phyloP scores from a whole-genome alignment of 805 yeast genomes.

The Nakazawaea populi region DNA sequence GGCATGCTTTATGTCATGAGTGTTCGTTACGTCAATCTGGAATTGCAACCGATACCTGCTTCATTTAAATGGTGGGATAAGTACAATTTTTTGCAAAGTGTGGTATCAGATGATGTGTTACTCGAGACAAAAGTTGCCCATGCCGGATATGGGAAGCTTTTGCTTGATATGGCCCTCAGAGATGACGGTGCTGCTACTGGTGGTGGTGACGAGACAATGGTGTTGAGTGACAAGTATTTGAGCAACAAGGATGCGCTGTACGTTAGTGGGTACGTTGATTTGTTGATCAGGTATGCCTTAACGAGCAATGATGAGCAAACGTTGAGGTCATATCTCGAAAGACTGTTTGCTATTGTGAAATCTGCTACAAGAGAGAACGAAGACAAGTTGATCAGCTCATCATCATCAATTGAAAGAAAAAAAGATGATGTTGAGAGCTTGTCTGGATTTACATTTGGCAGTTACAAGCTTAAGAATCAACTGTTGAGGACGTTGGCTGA shows the following conservation, averaged over 20 bases:
- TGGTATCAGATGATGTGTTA: conserved; percentile 31
- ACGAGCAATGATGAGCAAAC: conserved; percentile 24
- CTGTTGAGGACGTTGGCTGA: conserved; percentile 32
- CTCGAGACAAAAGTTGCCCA: conserved; percentile 28
- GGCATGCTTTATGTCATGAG: conserved; percentile 26
- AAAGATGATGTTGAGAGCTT: too few species aligned
- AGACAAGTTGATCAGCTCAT: conserved; percentile 6
- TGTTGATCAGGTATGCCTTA: conserved; percentile 32
- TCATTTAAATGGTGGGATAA: conserved; percentile 22
- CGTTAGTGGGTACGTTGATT: conserved; percentile 28
- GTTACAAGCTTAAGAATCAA: conserved; percentile 23
- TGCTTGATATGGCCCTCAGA: conserved; percentile 9
- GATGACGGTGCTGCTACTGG: too few species aligned
- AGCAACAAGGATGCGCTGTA: conserved; percentile 21
- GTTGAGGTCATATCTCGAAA: conserved; percentile 20
- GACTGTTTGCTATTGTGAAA: conserved; percentile 18
- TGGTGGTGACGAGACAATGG: not conserved
- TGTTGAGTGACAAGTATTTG: conserved; percentile 18
- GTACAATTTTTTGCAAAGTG: conserved; percentile 28
- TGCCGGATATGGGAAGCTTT: conserved; percentile 22
- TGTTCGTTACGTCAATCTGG: conserved; percentile 20
- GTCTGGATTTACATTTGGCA: conserved; percentile 13
- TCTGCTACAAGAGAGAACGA: not conserved
- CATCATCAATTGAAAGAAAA: too few species aligned
- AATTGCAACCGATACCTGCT: conserved; percentile 21